Base-by-base conservation (phyloP, 495 filamentous ascomycete species). In the Penicillium manginii region DNA sequence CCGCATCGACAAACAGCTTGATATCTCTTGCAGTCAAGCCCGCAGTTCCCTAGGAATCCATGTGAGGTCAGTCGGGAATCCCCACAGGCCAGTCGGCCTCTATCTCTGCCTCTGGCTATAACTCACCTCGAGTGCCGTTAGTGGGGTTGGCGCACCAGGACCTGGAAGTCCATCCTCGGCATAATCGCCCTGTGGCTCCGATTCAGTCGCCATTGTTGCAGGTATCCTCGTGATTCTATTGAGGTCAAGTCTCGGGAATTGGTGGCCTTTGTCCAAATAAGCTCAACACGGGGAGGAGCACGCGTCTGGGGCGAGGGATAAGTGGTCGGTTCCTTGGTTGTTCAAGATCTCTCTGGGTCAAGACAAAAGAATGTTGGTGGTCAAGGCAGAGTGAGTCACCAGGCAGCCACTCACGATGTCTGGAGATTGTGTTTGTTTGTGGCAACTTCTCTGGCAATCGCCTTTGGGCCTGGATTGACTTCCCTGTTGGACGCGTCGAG, bases 11-110 rank as follows among this genome's bases (percentile, higher is more conserved):
- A 31, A 98, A 84, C 40, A 96, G 78, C 68, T 98, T 93, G 64
- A 97, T 96, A 70, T 98, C 94, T 54, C 94, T 85, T 29, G 90
- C 90, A n/a, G 90, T 96, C 58, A 98, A 78, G 3, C 96, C 94
- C 43, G 88, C 86, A 66, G 91, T 73, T 37, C 90, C 88, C 88
- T 19, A 55, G 17, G 10, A 19, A 52, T 61, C 46, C 60, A 65
- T 31, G 5, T 37, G 12, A 10, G 61, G 58, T 59, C 22, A 12
- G 9, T 4, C 49, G 14, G n/a, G 22, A 31, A 50, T 31, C 46
- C 43, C 14, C 10, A 14, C 19, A 35, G 15, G 18, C 0, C 35
- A n/a, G 35, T 37, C 26, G 6, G 26, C 0, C 26, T 29, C 26
- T 10, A 17, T 5, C 42, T 45, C 2, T 45, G 18, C 17, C 17